Conservation (phyloP, 2,329 filamentous ascomycete species). For the Alternaria brassicicola region DNA sequence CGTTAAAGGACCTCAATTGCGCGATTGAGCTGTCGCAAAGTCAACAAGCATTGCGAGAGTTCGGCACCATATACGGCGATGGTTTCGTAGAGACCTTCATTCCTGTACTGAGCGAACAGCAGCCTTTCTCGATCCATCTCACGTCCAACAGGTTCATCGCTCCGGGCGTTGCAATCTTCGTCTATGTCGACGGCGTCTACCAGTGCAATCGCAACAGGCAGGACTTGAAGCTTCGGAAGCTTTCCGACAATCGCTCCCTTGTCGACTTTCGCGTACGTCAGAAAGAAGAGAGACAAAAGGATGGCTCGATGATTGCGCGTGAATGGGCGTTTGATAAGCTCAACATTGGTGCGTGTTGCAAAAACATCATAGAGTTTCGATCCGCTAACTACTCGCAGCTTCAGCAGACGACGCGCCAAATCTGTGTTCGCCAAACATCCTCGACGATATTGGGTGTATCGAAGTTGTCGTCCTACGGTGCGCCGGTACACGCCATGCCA, state of each 20-base stretch:
- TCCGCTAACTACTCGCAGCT: conserved; percentile 35
- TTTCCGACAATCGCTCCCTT: conserved; percentile 42
- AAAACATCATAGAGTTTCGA: rapidly evolving
- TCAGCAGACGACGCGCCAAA: conserved; percentile 47
- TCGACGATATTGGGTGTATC: conserved; percentile 54
- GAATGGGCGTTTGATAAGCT: conserved; percentile 61
- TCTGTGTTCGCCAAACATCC: conserved; percentile 37
- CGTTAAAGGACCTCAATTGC: conserved; percentile 60
- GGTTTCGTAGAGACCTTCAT: conserved; percentile 60
- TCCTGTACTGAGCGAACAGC: conserved; percentile 54
- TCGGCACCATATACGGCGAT: conserved; percentile 58
- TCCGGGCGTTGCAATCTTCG: conserved; percentile 60
- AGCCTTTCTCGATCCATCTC: conserved; percentile 58
- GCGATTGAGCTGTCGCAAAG: conserved; percentile 56
- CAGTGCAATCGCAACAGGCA: conserved; percentile 63
- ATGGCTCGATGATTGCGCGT: conserved; percentile 57
- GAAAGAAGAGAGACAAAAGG: conserved; percentile 57
- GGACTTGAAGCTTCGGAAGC: conserved; percentile 45
- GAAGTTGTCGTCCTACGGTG: conserved; percentile 57
- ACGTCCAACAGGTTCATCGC: conserved; percentile 59
- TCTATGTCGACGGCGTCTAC: conserved; percentile 64
- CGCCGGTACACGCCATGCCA: conserved; percentile 32
- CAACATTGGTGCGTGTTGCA: conserved; percentile 51
- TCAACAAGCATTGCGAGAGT: conserved; percentile 55
- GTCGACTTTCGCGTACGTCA: conserved; percentile 60